Conservation (phyloP, 176 grass and related monocot genomes). For the Eragrostis nindensis region DNA sequence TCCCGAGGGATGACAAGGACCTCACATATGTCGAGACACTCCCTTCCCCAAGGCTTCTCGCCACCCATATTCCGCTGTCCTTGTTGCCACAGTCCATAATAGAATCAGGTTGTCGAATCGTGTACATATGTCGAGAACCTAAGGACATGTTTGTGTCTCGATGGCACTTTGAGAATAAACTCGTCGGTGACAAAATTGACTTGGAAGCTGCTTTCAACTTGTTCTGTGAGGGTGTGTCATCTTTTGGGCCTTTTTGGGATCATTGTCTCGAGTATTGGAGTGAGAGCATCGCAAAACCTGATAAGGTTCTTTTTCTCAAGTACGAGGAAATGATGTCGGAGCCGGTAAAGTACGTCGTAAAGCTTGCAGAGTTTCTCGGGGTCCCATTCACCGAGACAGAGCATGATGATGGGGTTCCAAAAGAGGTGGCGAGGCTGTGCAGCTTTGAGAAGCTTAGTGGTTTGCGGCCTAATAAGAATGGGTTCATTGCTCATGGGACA, state of each 20-base stretch:
- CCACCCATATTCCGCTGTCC: not conserved
- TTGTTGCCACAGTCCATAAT: too few relatives aligned
- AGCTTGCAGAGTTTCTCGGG: not conserved
- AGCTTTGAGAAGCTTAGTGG: not conserved
- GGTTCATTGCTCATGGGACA: not conserved
- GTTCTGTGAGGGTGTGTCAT: not conserved
- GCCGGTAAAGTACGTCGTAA: not conserved
- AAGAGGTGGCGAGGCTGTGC: not conserved
- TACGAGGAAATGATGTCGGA: not conserved
- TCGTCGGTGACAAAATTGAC: not conserved
- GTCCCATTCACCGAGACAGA: not conserved
- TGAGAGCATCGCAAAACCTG: not conserved
- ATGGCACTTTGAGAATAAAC: not conserved
- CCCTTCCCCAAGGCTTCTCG: not conserved
- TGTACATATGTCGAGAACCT: not conserved
- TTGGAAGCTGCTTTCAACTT: not conserved
- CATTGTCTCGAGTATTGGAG: not conserved
- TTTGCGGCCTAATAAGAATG: not conserved
- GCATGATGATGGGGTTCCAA: not conserved
- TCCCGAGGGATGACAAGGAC: rapidly evolving
- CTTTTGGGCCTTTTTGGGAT: not conserved
- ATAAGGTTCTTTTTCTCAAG: not conserved
- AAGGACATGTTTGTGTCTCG: not conserved
- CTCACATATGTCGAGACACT: not conserved
- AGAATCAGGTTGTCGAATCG: not conserved